Base-by-base conservation (phyloP, 306 rosid species). In the Vachellia collinsii region DNA sequence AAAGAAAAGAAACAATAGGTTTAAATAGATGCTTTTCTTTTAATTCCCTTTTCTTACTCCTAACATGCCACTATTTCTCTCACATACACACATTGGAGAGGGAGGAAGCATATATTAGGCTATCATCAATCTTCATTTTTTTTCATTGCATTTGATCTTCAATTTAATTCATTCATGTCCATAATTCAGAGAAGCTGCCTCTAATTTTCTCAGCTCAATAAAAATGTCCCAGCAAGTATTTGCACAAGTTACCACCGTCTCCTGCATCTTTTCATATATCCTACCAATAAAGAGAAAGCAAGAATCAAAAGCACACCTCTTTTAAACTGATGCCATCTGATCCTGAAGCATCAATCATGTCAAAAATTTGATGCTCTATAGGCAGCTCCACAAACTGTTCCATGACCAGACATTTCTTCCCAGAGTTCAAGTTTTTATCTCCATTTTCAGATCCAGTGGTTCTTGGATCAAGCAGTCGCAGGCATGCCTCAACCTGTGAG, bases 351-450 rank as follows among this genome's bases (percentile, higher is more conserved):
- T 91, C 91, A 65, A 91, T 87, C 79, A 89, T 65, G 61, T 91
- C 90, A 81, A 85, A 89, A 48, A 91, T 88, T 81, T 87, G 91
- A 77, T 82, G 84, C 81, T 91, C 91, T 23, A 89, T 51, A 0
- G 91, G 91, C 64, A 91, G 90, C 76, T 91, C 94, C 13, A 87
- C 86, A 62, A 89, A 87, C 71, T 91, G 94, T 67, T 87, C 84
- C 13, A 80, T 76, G 77, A 82, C 54, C 73, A 85, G 82, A 75
- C 54, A 66, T 76, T 84, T 84, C 83, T 77, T 87, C 68, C 86
- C 87, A 46, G 73, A 83, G 77, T 82, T 85, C 82, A 83, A 68
- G 43, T 51, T 78, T 50, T 75, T 77, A 37, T 83, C 87, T 67
- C 82, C 83, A 66, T 76, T 84, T 51, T 79, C 87, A 81, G 70